phyloP scores from a whole-genome alignment of 2,329 filamentous ascomycete genomes.

The Simplicillium aogashimaense region DNA sequence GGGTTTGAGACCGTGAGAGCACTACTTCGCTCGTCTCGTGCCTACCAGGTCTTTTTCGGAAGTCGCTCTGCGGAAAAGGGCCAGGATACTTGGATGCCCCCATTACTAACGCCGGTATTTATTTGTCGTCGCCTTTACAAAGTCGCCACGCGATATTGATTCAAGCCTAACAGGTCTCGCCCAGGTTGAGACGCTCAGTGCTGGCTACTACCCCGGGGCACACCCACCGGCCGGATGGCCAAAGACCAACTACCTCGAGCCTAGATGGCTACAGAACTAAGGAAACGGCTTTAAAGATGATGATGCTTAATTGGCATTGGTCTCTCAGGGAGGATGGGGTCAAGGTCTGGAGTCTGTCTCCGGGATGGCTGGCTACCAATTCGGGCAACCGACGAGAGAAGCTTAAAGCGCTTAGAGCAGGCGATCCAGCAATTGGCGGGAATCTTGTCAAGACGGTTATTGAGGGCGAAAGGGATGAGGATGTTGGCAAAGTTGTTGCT shows the following conservation, averaged over 20 bases:
- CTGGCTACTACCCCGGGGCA: conserved; percentile 8
- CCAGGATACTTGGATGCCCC: conserved; percentile 39
- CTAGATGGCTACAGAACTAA: conserved; percentile 23
- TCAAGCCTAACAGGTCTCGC: too few species aligned
- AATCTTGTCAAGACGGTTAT: conserved; percentile 27
- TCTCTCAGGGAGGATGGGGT: conserved; percentile 29
- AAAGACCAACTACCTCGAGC: conserved; percentile 15
- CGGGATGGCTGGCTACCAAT: conserved; percentile 30
- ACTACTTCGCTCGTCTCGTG: conserved; percentile 31
- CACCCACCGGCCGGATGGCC: conserved; percentile 25
- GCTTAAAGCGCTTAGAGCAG: conserved; percentile 16
- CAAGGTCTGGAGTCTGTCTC: conserved; percentile 27
- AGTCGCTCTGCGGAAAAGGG: conserved; percentile 41
- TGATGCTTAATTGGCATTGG: conserved; percentile 34
- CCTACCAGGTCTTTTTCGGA: conserved; percentile 48
- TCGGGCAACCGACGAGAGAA: conserved; percentile 16
- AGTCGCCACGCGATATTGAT: too few species aligned
- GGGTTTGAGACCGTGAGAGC: conserved; percentile 48
- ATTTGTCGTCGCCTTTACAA: too few species aligned
- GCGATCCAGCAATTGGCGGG: conserved; percentile 24
- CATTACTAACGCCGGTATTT: conserved; percentile 46
- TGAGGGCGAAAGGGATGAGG: conserved; percentile 27
- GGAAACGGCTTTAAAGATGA: conserved; percentile 38
- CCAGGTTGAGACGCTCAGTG: conserved; percentile 16
- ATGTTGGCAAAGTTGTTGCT: conserved; percentile 26